Base-by-base conservation (phyloP, 1,284 basidiomycete species). In the Boletellus deceptivus region DNA sequence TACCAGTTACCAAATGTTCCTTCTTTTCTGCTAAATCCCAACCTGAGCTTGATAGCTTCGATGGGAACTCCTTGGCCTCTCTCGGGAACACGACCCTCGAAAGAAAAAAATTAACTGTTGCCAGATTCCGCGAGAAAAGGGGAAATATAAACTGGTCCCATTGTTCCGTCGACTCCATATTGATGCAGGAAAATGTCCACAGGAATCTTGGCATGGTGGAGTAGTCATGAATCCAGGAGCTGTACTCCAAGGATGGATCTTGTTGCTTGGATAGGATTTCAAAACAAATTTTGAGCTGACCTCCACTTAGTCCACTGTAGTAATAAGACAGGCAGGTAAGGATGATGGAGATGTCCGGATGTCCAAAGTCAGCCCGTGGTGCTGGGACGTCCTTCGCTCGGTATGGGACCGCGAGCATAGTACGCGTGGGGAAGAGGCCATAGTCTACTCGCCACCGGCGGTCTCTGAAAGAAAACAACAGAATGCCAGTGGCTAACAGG, bases 371-470 rank as follows among this genome's bases (percentile, higher is more conserved):
- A 0, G 25, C 25, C 25, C 25, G 25, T 27, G 25, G 25, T 27
- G 25, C 25, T 27, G 25, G 25, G 25, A 27, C 9, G 9, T 27
- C 25, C 10, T 27, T 27, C 3, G 25, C 25, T 27, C 25, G 25
- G 9, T 27, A 27, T 27, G 25, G 25, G 8, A 27, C 25, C 3
- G 25, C 25, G 25, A 27, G 25, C 25, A 27, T 27, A 3, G 78
- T 70, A 13, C 77, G 71, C 2, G 34, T 22, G 76, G 72, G n/a
- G 77, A n/a, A n/a, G n/a, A n/a, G 65, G 0, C 77, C 78, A 55
- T 75, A 79, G 50, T 79, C 73, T 11, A 79, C 76, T 33, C 76
- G 61, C 72, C 73, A 79, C 16, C 75, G 69, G 9, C 25, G 25
- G 2, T 27, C 25, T 27, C 25, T 27, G 25, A 27, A 27, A 27